Base-by-base conservation (phyloP, 1,284 basidiomycete species). In the Ustilago nuda region DNA sequence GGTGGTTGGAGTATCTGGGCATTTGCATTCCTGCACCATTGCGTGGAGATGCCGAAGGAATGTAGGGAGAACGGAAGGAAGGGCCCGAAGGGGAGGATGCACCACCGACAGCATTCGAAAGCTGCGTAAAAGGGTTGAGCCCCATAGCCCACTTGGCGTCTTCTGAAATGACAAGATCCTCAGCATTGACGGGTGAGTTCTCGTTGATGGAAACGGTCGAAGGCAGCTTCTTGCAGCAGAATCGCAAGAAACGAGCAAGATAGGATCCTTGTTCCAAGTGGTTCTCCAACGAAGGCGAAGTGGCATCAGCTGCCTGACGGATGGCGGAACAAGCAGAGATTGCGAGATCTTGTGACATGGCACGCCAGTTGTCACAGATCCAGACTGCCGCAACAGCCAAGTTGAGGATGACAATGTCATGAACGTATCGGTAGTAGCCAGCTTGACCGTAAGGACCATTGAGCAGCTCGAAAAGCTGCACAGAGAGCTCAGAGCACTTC, bases 391-490 rank as follows among this genome's bases (percentile, higher is more conserved):
- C 70, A 4, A 77, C 74, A 0, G 74, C 74, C 57, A 77, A 48
- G 63, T 77, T 77, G 70, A 77, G 74, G 13, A 77, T 77, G 60
- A 77, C 74, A 57, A 77, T 77, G 41, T 77, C 74, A 46, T 77
- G 74, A 23, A 77, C 74, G 48, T 72, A 77, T 51, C 74, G 69
- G 17, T 77, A 77, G 66, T 77, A 72, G 30, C 70, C 69, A 35
- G 69, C 59, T 35, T 77, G 70, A 13, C 74, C 70, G 39, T 77
- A 77, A 0, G 63, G 66, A 12, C 74, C 74, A 30, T 77, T 72
- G 46, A 77, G 69, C 33, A 77, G 58, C 57, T 77, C 74, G 13
- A 77, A 77, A 13, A 77, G 62, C 63, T 72, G 66, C 33, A 77
- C 74, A 37, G 69, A 69, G 12, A 77, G 63, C 66, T 77, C 74